phyloP scores from a whole-genome alignment of 306 rosid species.

The Trifolium dubium region DNA sequence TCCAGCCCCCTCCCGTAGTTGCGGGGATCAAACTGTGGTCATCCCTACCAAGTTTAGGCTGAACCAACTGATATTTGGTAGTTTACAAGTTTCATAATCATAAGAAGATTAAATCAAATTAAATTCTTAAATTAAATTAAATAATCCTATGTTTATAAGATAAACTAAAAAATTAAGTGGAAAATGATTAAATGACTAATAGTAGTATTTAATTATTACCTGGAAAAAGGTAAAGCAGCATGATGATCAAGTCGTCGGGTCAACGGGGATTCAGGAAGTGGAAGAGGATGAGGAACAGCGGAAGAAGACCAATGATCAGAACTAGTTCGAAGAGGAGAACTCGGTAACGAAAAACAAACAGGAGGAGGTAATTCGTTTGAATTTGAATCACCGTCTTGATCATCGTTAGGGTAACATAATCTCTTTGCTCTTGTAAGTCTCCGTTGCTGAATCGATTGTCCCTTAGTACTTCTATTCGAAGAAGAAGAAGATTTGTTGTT shows the following conservation, averaged over 20 bases:
- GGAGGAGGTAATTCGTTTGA: conserved; percentile 44
- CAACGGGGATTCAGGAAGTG: conserved; percentile 60
- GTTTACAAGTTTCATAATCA: background rate
- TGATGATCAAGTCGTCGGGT: conserved; percentile 49
- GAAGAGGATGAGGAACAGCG: conserved; percentile 65
- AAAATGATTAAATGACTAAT: background rate
- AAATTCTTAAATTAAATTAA: background rate
- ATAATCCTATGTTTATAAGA: background rate
- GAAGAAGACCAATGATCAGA: conserved; percentile 55
- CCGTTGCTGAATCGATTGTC: conserved; percentile 47
- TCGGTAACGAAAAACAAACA: conserved; percentile 44
- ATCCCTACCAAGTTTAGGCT: no score
- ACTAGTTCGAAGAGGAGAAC: conserved; percentile 52
- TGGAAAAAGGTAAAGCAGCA: conserved; percentile 30
- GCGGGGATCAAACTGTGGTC: no score
- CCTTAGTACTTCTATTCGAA: background rate
- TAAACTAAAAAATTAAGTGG: background rate
- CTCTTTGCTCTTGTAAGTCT: conserved; percentile 73
- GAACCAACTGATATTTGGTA: no score
- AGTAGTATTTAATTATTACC: conserved; percentile 60
- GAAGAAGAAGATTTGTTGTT: background rate
- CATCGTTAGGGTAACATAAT: conserved; percentile 56
- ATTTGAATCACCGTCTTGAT: conserved; percentile 46
- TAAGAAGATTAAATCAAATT: background rate
- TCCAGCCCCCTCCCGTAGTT: no score